Base-by-base conservation (phyloP, 352 stramenopile genomes). In the Phytophthora boehmeriae region DNA sequence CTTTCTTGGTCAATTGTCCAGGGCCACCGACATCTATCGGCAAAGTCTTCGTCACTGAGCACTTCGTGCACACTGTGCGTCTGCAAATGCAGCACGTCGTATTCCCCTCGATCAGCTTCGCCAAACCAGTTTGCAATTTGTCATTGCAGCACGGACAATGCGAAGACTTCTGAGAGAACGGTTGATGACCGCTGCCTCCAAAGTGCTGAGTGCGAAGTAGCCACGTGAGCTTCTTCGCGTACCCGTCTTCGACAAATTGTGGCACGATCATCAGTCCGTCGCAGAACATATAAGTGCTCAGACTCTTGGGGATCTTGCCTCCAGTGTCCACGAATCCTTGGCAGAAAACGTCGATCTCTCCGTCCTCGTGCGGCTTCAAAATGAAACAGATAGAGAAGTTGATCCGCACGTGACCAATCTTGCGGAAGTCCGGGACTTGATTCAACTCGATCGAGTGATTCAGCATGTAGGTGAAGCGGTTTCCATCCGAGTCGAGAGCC, bases 1-100 rank as follows among this genome's bases (percentile, higher is more conserved):
- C 19, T 4, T 60, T 65, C 17, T 85, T 66, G 10, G 56, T 63
- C 36, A 73, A 57, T 11, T 54, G 48, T 0, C 46, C 59, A 43
- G 72, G 66, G 16, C 17, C 42, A 11, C 68, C 60, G n/a, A 86
- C 54, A 50, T 88, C 74, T 17, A 86, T 59, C 4, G 75, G 75
- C 54, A 87, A 66, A 8, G 78, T 80, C 54, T 87, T 87, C 17
- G 70, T 46, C 0, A 89, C 66, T 9, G 48, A 71, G 57, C 79
- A 89, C 28, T 73, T 74, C 11, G 41, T 28, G 53, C 79, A 89
- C 5, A 83, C 43, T 16, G 68, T 43, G 9, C 63, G 46, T 25
- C 66, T 68, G 32, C 79, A 89, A 25, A 81, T 70, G 41, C 79
- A 89, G 11, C 57, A 25, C 2, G 45, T 36, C 5, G 62, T 53